A percentile compares a stretch with the other conserved stretches of the same genome.
Conservation (phyloP, 179 eudicot genomes). For the Beta macrorhiza region DNA sequence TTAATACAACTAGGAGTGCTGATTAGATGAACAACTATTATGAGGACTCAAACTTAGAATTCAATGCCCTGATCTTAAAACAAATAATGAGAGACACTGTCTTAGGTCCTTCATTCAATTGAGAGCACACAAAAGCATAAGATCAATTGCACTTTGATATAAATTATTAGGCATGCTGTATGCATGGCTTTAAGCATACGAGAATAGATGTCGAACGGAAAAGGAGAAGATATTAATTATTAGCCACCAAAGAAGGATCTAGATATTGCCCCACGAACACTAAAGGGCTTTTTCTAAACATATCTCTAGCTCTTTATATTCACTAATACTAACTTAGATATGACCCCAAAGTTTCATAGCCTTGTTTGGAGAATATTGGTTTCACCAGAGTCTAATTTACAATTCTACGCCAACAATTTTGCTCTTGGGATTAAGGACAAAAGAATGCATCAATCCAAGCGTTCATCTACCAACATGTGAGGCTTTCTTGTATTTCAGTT, state of each 20-base stretch:
- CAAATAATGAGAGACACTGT: not conserved
- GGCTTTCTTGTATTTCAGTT: not conserved
- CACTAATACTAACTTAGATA: too few species aligned
- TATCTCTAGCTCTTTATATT: too few species aligned
- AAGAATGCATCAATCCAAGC: not conserved
- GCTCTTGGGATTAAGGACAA: too few species aligned
- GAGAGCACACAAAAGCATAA: not conserved
- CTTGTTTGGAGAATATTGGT: not conserved
- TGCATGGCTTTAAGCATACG: not conserved
- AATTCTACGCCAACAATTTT: too few species aligned
- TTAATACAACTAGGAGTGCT: not conserved
- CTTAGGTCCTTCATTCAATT: not conserved
- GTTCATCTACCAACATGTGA: not conserved
- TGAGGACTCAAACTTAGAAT: too few species aligned
- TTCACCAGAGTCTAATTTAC: not conserved
- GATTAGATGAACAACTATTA: not conserved
- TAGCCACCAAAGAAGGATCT: too few species aligned
- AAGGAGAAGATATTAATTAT: not conserved
- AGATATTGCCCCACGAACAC: too few species aligned
- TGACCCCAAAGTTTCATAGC: not conserved
- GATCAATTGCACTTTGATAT: not conserved
- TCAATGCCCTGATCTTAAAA: not conserved
- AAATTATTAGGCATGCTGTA: not conserved
- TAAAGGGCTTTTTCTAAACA: too few species aligned
- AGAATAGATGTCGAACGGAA: not conserved